phyloP scores from a whole-genome alignment of 495 filamentous ascomycete genomes.

The Aspergillus campestris region DNA sequence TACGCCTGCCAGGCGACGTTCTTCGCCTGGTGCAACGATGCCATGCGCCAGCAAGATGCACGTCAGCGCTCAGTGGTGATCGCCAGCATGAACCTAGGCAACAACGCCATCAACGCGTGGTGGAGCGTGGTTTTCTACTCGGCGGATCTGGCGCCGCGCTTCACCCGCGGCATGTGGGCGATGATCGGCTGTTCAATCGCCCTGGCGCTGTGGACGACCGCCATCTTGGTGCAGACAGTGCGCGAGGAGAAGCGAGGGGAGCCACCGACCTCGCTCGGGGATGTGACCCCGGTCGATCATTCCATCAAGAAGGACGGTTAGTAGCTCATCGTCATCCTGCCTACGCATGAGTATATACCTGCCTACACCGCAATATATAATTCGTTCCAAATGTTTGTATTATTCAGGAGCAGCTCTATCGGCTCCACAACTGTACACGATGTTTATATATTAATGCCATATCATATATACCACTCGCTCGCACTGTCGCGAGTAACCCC shows the following conservation, averaged over 20 bases:
- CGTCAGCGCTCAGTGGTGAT: conserved; percentile 40
- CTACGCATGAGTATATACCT: no score
- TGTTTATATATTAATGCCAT: no score
- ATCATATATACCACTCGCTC: no score
- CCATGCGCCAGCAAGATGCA: conserved; percentile 38
- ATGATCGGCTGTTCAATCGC: conserved; percentile 49
- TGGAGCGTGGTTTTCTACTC: conserved; percentile 60
- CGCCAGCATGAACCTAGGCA: conserved; percentile 49
- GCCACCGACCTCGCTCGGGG: no score
- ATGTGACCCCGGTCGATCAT: no score
- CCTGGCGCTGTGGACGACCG: conserved; percentile 41
- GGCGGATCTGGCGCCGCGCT: conserved; percentile 48
- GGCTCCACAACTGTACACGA: no score
- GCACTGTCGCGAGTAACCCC: no score
- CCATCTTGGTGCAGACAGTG: conserved; percentile 26
- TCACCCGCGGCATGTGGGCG: conserved; percentile 51
- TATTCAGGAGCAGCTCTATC: no score
- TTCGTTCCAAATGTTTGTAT: no score
- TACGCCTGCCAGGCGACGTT: conserved; percentile 53
- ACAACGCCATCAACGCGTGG: conserved; percentile 49
- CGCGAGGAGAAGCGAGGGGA: conserved; percentile 5
- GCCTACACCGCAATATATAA: no score
- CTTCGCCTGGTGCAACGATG: conserved; percentile 56
- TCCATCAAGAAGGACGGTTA: no score
- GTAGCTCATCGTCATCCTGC: no score